A percentile compares a stretch with the other conserved stretches of the same genome.
Evolutionary conservation across 225 moss, liverwort and hornwort species (phyloP).

Genomic region (Antitrichia curtipendula): DNA sequence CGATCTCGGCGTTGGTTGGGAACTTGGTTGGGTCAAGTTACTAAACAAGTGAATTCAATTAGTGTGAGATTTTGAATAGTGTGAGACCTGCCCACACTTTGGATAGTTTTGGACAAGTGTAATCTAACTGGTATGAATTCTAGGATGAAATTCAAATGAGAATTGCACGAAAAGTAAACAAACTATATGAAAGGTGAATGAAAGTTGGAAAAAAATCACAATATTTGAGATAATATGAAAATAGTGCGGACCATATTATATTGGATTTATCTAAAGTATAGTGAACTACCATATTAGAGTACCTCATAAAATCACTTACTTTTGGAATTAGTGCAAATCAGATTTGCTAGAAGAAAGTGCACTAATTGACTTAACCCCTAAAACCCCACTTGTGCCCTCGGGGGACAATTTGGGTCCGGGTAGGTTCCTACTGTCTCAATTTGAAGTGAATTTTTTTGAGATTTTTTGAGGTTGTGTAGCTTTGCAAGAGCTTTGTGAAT

Average conservation of each 20-base stretch:
- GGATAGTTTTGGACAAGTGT: neutral
- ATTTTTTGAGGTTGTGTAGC: no score
- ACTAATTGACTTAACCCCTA: neutral
- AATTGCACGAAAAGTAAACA: neutral
- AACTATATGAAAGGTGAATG: neutral
- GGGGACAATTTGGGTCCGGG: no score
- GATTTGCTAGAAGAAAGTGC: neutral
- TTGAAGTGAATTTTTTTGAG: no score
- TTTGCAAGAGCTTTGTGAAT: no score
- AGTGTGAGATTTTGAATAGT: neutral
- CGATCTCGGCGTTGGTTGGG: neutral
- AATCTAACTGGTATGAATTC: neutral
- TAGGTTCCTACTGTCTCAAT: no score
- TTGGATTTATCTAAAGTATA: neutral
- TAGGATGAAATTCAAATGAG: neutral
- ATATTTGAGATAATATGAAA: neutral
- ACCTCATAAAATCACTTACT: neutral
- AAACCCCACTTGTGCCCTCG: no score
- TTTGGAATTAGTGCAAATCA: neutral
- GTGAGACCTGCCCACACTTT: accelerated
- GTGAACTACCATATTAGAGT: no score
- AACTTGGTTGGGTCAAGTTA: neutral
- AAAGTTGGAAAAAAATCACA: neutral
- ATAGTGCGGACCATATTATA: accelerated
- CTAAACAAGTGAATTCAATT: no score